phyloP scores from a whole-genome alignment of 495 filamentous ascomycete species.

The Physcia stellaris region DNA sequence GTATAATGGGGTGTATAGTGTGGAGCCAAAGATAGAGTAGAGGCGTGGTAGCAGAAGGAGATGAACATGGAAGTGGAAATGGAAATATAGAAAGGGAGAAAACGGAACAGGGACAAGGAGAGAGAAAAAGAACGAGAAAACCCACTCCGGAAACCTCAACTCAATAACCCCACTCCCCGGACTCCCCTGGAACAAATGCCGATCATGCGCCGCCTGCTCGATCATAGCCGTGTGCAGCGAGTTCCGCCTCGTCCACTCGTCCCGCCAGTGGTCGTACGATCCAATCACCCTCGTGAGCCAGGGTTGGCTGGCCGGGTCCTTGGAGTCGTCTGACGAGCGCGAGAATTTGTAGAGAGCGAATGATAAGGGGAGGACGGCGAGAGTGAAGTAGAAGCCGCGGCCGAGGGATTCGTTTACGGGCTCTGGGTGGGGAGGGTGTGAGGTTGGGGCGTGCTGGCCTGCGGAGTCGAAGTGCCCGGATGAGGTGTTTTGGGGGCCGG shows the following conservation, averaged over 20 bases:
- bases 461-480: conserved; percentile 9
- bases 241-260: conserved; percentile 46
- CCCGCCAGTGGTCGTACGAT: conserved; percentile 32
- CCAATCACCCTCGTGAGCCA: conserved; percentile 43
- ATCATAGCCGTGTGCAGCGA: conserved; percentile 46
- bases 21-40: too few species aligned
- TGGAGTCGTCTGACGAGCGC: conserved; percentile 14
- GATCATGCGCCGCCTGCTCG: conserved; percentile 57
- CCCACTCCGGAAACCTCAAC: conserved; percentile 59
- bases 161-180: conserved; percentile 30
- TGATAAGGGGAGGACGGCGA: conserved; percentile 42
- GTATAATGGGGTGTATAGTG: too few species aligned
- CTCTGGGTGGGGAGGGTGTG: conserved; percentile 26
- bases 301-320: conserved; percentile 30
- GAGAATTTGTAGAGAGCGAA: conserved; percentile 45
- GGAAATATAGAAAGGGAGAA: too few species aligned
- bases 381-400: conserved; percentile 48
- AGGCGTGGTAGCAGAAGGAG: too few species aligned
- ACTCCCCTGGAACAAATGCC: conserved; percentile 49
- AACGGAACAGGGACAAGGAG: too few species aligned
- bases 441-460: conserved; percentile 8
- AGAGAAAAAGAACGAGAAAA: too few species aligned
- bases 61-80: too few species aligned
- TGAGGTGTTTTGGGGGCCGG: too few species aligned
- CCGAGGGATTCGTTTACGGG: conserved; percentile 50